phyloP scores from a whole-genome alignment of 495 filamentous ascomycete species.

The Beverwykella pulmonaria region DNA sequence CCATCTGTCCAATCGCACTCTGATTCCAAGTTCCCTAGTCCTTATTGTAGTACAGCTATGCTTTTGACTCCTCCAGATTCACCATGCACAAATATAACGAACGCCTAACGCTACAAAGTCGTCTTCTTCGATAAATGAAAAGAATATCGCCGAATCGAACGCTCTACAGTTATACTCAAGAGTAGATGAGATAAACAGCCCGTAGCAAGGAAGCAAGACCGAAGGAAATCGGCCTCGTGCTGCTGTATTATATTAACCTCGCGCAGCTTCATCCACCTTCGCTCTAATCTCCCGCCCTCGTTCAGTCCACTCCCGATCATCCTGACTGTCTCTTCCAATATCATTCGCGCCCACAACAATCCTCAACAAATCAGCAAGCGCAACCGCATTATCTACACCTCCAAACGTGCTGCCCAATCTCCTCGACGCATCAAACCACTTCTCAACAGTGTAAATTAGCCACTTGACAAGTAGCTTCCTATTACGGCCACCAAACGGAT shows the following conservation, averaged over 20 bases:
- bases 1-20: not conserved
- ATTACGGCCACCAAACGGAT: slow-evolving; percentile 73
- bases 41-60: slow-evolving; percentile 2
- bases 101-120: slow-evolving; percentile 8
- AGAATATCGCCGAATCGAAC: too few relatives aligned
- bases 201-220: too few relatives aligned
- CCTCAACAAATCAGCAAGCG: slow-evolving; percentile 38
- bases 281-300: slow-evolving; percentile 23
- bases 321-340: slow-evolving; percentile 15
- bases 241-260: not conserved
- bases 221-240: too few relatives aligned
- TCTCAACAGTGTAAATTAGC: slow-evolving; percentile 61
- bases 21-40: not conserved
- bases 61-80: not conserved
- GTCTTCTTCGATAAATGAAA: too few relatives aligned
- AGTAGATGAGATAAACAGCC: too few relatives aligned
- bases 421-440: slow-evolving; percentile 65
- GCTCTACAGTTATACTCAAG: too few relatives aligned
- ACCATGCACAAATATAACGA: not conserved
- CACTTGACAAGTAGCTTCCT: slow-evolving; percentile 63
- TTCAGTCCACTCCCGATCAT: slow-evolving; percentile 28
- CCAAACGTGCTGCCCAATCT: slow-evolving; percentile 53
- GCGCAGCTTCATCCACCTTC: slow-evolving; percentile 24
- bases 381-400: slow-evolving; percentile 42
- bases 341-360: slow-evolving; percentile 23